Base-by-base conservation (phyloP, 2,329 filamentous ascomycete genomes). In the Ilyonectria destructans region DNA sequence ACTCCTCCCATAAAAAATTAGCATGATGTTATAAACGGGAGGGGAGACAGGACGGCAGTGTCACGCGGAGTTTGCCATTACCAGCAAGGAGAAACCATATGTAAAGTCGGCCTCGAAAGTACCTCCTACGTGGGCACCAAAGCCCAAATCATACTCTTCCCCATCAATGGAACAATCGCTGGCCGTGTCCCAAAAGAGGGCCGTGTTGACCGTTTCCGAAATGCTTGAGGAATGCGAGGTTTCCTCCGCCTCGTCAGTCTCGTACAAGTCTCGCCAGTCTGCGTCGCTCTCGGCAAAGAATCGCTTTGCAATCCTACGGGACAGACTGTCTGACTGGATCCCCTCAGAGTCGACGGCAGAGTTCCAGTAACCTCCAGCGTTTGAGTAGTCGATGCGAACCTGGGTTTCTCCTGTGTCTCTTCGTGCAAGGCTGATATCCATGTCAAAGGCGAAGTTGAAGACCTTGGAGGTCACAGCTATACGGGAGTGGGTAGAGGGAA, bases 391-490 rank as follows among this genome's bases (percentile, higher is more conserved):
- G 5, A 62, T 62, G 2, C 49, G 48, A 12, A 62, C 15, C 12
- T 29, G 9, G 15, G 23, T 54, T 4, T 46, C n/a, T 3, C 37
- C 35, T 4, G 58, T n/a, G n/a, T 61, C 58, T 21, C 37, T n/a
- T 10, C 49, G 13, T 6, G 35, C 37, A 5, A 13, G 12, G 21
- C 8, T 54, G 5, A 54, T 2, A 13, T 62, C 29, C 12, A 57
- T 33, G 23, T 70, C 65, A 10, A 70, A 70, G 10, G 57, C 15
- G 2, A 70, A 65, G 23, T 68, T 58, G n/a, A 65, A 59, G 0
- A 70, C 43, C 17, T 63, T 19, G 29, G 65, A 67, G 2, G 59
- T 63, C n/a, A n/a, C n/a, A n/a, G n/a, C n/a, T n/a, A n/a, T n/a
- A n/a, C n/a, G n/a, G n/a, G n/a, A n/a, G n/a, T n/a, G n/a, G n/a